Evolutionary conservation across 176 grass and related monocot species (phyloP), one percentile per base, ranked within the genome.

Genomic region (Avena insularis): DNA sequence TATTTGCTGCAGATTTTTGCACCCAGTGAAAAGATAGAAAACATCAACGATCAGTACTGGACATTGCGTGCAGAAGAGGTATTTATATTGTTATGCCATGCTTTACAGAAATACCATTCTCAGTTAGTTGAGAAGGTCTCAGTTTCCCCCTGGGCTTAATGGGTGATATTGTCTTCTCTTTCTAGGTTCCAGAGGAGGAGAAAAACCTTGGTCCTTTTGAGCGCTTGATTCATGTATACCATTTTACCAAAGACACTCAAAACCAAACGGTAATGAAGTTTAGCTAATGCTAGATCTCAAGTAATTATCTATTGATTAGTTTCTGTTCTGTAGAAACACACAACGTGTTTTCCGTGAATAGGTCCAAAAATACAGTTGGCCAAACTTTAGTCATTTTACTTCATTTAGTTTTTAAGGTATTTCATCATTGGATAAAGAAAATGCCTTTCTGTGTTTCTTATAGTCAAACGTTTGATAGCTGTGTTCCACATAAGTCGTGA

Each of bases 41-140:
- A 92, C 58, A 98, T 98, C 82, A 98, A 98, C 65, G 97, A 98
- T 59, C 97, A 98, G 80, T 98, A 98, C 80, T 98, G 97, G 97
- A 96, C 94, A 68, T 54, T 98, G 40, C 97, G 97, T 91, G 97
- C 94, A 23, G 97, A 98, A 81, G 97, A 98, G 97, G 97, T 93
- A 90, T 70, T 80, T 16, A 64, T 72, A 36, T 36, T 80, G 40
- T 53, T 60, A 61, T 72, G 35, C 14, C 20, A 75, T 53, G 45
- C 21, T 87, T 89, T 71, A 87, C 27, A 84, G 21, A 11, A 80
- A 60, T 25, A 43, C 23, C 43, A 66, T 65, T 47, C 2, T 64
- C 48, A 35, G 38, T 78, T 78, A 4, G 38, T 67, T 66, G 36
- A 81, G 6, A 61, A 35, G 36, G 25, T 57, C 48, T 31, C 17